phyloP scores from a whole-genome alignment of 495 filamentous ascomycete genomes.

The Neurospora intermedia region DNA sequence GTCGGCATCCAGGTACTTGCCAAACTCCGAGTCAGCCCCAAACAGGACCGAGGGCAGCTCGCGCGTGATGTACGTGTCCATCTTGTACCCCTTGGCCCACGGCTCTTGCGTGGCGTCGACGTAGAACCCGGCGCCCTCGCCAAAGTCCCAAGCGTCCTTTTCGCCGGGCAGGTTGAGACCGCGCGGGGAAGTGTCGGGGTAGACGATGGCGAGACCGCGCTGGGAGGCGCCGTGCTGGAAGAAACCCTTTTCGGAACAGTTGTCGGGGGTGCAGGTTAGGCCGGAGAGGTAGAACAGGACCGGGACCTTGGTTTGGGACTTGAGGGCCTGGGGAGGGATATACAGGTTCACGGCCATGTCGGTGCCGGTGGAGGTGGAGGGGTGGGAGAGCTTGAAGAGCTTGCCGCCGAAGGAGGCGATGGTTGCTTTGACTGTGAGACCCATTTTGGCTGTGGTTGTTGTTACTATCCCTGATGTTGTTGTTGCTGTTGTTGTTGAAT shows the following conservation, averaged over 20 bases:
- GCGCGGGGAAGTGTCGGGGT: constrained; percentile 88
- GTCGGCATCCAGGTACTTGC: constrained; percentile 51
- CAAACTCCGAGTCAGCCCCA: constrained; percentile 31
- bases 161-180: constrained; percentile 71
- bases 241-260: constrained; percentile 94
- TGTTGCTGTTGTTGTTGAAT: neutral
- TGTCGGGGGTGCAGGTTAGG: constrained; percentile 89
- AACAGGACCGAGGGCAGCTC: constrained; percentile 77
- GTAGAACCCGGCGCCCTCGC: constrained; percentile 87
- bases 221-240: constrained; percentile 72
- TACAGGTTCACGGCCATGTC: constrained; percentile 63
- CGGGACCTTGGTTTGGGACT: constrained; percentile 49
- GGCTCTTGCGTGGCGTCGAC: constrained; percentile 73
- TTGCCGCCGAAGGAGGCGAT: constrained; percentile 92
- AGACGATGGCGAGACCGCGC: constrained; percentile 79
- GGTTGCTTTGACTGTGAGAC: constrained; percentile 75
- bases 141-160: constrained; percentile 82
- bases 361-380: constrained; percentile 56
- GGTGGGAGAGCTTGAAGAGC: constrained; percentile 85
- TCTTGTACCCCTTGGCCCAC: constrained; percentile 67
- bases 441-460: constrained; percentile 38
- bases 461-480: neutral
- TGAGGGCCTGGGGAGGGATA: constrained; percentile 49
- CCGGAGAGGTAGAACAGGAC: constrained; percentile 92
- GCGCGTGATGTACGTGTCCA: constrained; percentile 80